A percentile compares a stretch with the other conserved stretches of the same genome.
phyloP scores from a whole-genome alignment of 2,329 filamentous ascomycete genomes.

The Blastomyces silverae region DNA sequence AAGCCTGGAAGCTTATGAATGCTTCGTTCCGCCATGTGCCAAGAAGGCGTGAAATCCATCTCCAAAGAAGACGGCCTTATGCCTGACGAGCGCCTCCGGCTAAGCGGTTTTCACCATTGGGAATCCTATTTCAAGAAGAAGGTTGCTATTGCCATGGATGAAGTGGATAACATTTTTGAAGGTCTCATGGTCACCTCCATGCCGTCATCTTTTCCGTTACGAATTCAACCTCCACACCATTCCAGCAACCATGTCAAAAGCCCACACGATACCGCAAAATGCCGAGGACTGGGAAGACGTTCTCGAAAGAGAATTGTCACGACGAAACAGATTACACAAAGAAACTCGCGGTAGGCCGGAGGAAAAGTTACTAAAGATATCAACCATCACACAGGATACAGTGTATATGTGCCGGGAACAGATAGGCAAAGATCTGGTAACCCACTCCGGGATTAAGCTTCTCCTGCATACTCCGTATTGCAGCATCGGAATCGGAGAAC shows the following conservation, averaged over 20 bases:
- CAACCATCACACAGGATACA: conserved; percentile 2
- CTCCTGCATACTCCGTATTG: conserved; percentile 2
- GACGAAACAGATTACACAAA: not conserved
- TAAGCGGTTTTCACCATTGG: not conserved
- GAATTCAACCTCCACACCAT: not conserved
- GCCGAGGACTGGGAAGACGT: conserved; percentile 8
- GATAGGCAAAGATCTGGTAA: not conserved
- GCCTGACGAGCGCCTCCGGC: not conserved
- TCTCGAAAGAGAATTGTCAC: conserved; percentile 7
- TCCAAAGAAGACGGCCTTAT: not conserved
- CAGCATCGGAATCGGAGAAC: not conserved
- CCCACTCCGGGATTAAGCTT: conserved; percentile 5
- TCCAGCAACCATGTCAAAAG: conserved; percentile 7
- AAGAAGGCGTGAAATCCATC: not conserved
- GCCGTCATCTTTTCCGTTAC: conserved; percentile 9
- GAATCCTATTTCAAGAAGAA: conserved; percentile 4
- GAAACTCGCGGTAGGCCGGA: not conserved
- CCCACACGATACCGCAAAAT: conserved; percentile 9
- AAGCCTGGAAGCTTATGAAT: conserved; percentile 7
- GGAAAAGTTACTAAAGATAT: not conserved
- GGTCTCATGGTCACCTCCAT: not conserved
- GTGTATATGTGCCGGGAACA: not conserved
- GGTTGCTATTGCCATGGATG: not conserved
- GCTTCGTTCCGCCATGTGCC: not conserved
- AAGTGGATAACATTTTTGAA: conserved; percentile 9